phyloP scores from a whole-genome alignment of 140 eudicot species.

The Senecio squalidus region DNA sequence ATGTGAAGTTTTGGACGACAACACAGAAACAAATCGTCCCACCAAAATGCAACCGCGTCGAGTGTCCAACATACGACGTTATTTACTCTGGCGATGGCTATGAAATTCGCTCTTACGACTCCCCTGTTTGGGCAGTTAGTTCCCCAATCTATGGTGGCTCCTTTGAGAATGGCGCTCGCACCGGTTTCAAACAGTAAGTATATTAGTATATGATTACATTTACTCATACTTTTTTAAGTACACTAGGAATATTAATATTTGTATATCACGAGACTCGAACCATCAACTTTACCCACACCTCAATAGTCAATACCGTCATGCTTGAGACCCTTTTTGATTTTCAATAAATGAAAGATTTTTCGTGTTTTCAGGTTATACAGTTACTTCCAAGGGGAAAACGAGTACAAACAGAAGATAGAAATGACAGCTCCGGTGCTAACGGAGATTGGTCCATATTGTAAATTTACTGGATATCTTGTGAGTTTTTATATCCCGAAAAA shows the following conservation, averaged over 20 bases:
- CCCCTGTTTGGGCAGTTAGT: slow-evolving; percentile 73
- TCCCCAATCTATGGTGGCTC: slow-evolving; percentile 67
- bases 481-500: slow-evolving; percentile 78
- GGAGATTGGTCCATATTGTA: slow-evolving; percentile 68
- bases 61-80: slow-evolving; percentile 78
- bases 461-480: slow-evolving; percentile 66
- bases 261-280: no score
- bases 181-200: slow-evolving; percentile 59
- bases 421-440: slow-evolving; percentile 95
- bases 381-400: slow-evolving; percentile 79
- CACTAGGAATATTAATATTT: no score
- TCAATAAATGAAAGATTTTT: no score
- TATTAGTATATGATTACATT: background rate
- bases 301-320: no score
- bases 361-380: slow-evolving; percentile 90
- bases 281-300: no score
- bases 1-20: no score
- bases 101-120: slow-evolving; percentile 75
- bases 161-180: slow-evolving; percentile 55
- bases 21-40: slow-evolving; percentile 32
- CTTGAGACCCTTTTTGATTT: no score
- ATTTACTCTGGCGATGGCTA: slow-evolving; percentile 51
- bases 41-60: slow-evolving; percentile 65
- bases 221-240: no score
- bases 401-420: slow-evolving; percentile 51